These are phyloP conservation scores for Curvularia hawaiiensis DNA, from an alignment of 2,329 filamentous ascomycete species.

Conservation along the genomic window DNA sequence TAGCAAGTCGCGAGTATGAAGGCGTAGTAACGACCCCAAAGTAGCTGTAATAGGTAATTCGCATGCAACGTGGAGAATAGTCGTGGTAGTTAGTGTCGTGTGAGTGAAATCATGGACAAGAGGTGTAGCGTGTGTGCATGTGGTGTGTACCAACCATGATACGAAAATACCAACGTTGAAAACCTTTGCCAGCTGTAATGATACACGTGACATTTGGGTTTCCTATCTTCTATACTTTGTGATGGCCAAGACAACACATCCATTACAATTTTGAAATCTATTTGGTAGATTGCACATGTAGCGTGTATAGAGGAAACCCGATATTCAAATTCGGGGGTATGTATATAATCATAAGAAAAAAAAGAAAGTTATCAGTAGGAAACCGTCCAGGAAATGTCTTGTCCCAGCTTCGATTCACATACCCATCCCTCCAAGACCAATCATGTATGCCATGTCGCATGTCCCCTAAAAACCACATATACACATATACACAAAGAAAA, in stretches of 20 bases:
- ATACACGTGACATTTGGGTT: background rate
- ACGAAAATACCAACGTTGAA: background rate
- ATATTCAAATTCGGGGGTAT: background rate
- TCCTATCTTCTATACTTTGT: background rate
- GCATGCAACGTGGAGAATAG: background rate
- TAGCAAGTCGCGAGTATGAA: slow-evolving; percentile 88
- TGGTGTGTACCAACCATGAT: background rate
- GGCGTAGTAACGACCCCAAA: slow-evolving; percentile 77
- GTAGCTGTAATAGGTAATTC: slow-evolving; percentile 25
- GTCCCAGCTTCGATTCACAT: background rate
- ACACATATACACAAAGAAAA: background rate
- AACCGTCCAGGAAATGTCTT: background rate
- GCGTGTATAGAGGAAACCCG: background rate
- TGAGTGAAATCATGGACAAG: background rate
- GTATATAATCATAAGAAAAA: background rate
- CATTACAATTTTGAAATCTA: too few relatives aligned
- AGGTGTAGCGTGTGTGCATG: background rate
- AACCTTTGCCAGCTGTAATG: background rate
- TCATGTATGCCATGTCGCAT: background rate
- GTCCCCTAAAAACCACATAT: background rate
- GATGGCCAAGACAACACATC: background rate
- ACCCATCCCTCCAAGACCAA: background rate
- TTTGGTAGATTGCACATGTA: too few relatives aligned
- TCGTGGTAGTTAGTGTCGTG: slow-evolving; percentile 11
- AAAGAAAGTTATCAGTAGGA: background rate